A percentile compares a stretch with the other conserved stretches of the same genome.
These are phyloP conservation scores for Globisporangium nunn DNA, from an alignment of 352 stramenopile genomes.

Conservation along the genomic window DNA sequence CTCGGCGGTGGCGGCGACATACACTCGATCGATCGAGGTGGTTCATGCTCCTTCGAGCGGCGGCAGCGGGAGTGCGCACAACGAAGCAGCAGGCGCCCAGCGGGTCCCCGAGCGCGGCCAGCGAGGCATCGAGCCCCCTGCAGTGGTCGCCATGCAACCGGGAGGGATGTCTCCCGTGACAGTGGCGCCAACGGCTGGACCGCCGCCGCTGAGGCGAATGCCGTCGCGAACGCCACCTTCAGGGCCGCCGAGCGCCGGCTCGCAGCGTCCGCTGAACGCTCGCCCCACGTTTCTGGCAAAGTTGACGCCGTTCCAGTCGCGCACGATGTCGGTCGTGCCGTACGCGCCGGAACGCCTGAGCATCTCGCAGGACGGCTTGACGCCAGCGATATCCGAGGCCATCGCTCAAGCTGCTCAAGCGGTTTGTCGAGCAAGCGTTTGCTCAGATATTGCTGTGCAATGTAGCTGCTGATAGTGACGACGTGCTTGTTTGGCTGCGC, in stretches of 20 bases:
- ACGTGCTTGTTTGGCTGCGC: background rate
- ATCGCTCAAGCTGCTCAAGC: conserved; percentile 28
- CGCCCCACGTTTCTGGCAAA: conserved; percentile 46
- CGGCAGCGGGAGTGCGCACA: no score
- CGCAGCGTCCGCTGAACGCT: background rate
- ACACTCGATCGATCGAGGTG: no score
- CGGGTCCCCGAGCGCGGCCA: background rate
- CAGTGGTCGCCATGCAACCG: background rate
- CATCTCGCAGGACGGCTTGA: conserved; percentile 46
- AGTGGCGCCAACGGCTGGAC: background rate
- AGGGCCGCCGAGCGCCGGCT: background rate
- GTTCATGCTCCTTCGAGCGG: no score
- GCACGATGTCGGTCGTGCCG: conserved; percentile 43
- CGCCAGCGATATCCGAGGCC: conserved; percentile 35
- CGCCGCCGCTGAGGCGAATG: background rate
- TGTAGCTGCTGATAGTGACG: background rate
- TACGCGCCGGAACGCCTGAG: conserved; percentile 60
- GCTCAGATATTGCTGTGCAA: background rate
- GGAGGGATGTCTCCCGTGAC: background rate
- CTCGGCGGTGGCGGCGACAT: no score
- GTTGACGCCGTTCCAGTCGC: conserved; percentile 33
- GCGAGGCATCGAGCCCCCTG: background rate
- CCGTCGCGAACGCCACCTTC: background rate
- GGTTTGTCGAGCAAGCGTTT: conserved; percentile 10
- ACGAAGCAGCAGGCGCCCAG: background rate